A percentile compares a stretch with the other conserved stretches of the same genome.
These are phyloP conservation scores for Amoebophrya sp. DNA, from an alignment of 169 alveolate genomes.

Conservation along the genomic window DNA sequence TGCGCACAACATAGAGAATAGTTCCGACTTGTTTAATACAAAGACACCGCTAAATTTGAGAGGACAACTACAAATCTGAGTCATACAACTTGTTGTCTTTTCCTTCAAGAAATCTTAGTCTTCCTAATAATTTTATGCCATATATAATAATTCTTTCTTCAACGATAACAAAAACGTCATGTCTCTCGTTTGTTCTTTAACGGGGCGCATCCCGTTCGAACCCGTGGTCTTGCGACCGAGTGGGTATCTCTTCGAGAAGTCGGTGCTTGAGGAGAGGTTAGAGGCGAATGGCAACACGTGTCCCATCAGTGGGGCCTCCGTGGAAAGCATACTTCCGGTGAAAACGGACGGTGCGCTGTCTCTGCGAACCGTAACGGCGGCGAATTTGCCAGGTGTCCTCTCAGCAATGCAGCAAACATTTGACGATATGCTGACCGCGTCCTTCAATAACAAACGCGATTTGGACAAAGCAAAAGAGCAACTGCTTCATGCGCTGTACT, in stretches of 20 bases:
- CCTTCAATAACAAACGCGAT: background rate
- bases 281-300: background rate
- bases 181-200: background rate
- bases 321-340: background rate
- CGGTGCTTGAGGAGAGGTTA: background rate
- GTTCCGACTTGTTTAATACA: no score
- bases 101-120: no score
- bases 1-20: no score
- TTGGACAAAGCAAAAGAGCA: background rate
- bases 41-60: no score
- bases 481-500: background rate
- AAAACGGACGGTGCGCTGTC: background rate
- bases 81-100: no score
- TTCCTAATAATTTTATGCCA: no score
- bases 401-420: background rate
- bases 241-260: background rate
- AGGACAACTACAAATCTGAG: no score
- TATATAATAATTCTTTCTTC: no score
- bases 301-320: background rate
- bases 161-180: background rate
- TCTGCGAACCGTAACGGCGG: background rate
- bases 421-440: background rate
- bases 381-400: background rate
- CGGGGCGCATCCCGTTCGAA: background rate
- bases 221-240: background rate